Evolutionary conservation across 352 stramenopile species (phyloP), one percentile per base, ranked within the genome.

Genomic region (Globisporangium uncinulatum): DNA sequence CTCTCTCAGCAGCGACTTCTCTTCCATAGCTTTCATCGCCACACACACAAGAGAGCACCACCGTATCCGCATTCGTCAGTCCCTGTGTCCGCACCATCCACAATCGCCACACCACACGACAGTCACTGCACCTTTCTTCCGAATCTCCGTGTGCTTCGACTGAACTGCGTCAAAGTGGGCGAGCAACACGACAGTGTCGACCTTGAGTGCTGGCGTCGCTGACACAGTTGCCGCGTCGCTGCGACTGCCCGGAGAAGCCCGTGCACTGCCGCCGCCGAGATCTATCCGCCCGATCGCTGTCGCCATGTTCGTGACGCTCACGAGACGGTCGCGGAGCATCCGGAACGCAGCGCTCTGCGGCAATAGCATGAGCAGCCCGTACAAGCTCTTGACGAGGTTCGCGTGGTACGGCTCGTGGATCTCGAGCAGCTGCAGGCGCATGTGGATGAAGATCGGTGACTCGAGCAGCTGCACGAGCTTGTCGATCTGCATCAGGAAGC

Each of bases 391-490:
- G 4, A 99, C 80, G 34, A 99, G 81, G 39, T 96, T 85, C 17
- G 89, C 86, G 74, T 99, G 95, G 67, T 96, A 97, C 41, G 89
- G 80, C 39, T 94, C 87, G 58, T 98, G 84, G 6, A 98, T 96
- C 58, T 99, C 96, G 0, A 99, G 71, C 11, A 99, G 76, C 73
- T 99, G 97, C 24, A 99, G 74, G 21, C 98, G 85, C 71, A 99
- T 91, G 56, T 99, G 83, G 56, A 99, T 91, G 79, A 99, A 99
- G 49, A 99, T 98, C 5, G 98, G 98, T 51, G 96, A 99, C 74
- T 99, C 98, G 45, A 99, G 74, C 13, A 99, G 77, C 69, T 99
- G 97, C 34, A 99, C 97, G 37, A 99, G 85, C 67, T 99, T 99
- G 79, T 99, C 98, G 61, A 99, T 94, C 80, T 99, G 97, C 90